phyloP scores from a whole-genome alignment of 2,329 filamentous ascomycete genomes.

The Lecanicillium sp. region DNA sequence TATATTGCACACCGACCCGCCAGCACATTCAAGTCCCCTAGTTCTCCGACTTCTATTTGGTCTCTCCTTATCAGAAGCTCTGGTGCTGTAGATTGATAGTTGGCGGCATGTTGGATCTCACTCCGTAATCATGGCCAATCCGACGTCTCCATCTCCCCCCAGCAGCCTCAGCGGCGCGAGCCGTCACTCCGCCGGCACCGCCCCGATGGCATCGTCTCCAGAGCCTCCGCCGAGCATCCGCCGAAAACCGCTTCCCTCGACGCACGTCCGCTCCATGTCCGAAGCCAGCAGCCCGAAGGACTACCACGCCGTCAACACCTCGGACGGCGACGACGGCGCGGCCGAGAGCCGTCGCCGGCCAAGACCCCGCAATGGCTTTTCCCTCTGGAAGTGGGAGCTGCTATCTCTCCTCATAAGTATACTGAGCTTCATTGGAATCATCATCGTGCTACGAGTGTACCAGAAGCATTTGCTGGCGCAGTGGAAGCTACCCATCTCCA shows the following conservation, averaged over 20 bases:
- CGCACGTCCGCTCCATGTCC: background rate
- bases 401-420: background rate
- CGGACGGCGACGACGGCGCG: background rate
- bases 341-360: too few relatives aligned
- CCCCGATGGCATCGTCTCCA: background rate
- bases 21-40: too few relatives aligned
- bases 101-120: too few relatives aligned
- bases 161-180: too few relatives aligned
- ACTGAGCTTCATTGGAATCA: background rate
- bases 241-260: background rate
- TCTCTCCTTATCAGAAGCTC: too few relatives aligned
- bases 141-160: too few relatives aligned
- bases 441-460: background rate
- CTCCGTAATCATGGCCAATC: too few relatives aligned
- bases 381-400: background rate
- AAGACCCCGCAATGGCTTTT: background rate
- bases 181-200: too few relatives aligned
- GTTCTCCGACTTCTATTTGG: too few relatives aligned
- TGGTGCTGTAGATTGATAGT: too few relatives aligned
- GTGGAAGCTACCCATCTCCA: background rate
- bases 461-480: background rate
- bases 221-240: background rate
- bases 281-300: background rate
- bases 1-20: too few relatives aligned
- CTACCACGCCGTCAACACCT: background rate